Evolutionary conservation across 345 rosid species (phyloP).

Genomic region (Microthlaspi erraticum): DNA sequence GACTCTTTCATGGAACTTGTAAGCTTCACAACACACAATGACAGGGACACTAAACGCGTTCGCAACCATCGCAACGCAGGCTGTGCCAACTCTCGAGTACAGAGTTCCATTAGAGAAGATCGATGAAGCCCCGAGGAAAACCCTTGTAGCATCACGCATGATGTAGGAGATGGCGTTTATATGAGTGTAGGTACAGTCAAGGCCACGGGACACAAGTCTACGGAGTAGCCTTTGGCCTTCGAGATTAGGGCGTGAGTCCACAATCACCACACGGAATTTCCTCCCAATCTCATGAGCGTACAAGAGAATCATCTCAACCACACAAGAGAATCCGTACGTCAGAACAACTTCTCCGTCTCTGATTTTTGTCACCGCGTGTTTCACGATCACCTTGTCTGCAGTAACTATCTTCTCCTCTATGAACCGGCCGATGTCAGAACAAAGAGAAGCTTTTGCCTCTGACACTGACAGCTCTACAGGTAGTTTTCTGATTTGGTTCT

Average conservation of each 20-base stretch:
- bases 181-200: slow-evolving; percentile 76
- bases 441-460: slow-evolving; percentile 65
- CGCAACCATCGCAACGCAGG: slow-evolving; percentile 84
- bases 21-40: slow-evolving; percentile 80
- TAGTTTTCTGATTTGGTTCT: slow-evolving; percentile 67
- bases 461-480: slow-evolving; percentile 59
- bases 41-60: slow-evolving; percentile 71
- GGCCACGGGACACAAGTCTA: slow-evolving; percentile 63
- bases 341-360: slow-evolving; percentile 85
- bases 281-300: slow-evolving; percentile 75
- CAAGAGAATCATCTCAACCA: slow-evolving; percentile 77
- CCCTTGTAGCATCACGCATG: slow-evolving; percentile 73
- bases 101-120: slow-evolving; percentile 79
- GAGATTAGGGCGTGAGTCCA: slow-evolving; percentile 72
- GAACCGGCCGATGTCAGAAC: slow-evolving; percentile 66
- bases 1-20: slow-evolving; percentile 87
- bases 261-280: slow-evolving; percentile 67
- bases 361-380: slow-evolving; percentile 69
- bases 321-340: slow-evolving; percentile 72
- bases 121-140: slow-evolving; percentile 77
- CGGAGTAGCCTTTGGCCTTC: slow-evolving; percentile 73
- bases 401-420: slow-evolving; percentile 68
- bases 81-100: slow-evolving; percentile 77
- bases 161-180: slow-evolving; percentile 75
- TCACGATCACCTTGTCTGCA: slow-evolving; percentile 71